Base-by-base conservation (phyloP, 176 grass and related monocot species). In the Eleusine coracana region DNA sequence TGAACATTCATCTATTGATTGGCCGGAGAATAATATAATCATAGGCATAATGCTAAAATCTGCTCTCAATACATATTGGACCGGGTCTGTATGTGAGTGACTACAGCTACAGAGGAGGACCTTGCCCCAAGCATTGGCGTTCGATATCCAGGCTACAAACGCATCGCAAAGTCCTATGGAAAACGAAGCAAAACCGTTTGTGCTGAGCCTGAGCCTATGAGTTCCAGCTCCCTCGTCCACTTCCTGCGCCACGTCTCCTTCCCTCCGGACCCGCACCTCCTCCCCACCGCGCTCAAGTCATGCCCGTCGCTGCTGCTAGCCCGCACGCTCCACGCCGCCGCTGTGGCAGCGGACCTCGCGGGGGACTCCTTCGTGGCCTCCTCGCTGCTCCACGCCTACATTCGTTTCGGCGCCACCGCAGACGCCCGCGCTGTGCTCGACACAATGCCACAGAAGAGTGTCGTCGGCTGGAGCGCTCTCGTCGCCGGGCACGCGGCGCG, bases 211-310 rank as follows among this genome's bases (percentile, higher is more conserved):
- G 50, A 8, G 31, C 3, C 18, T 37, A 87, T 87, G 86, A 18
- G 11, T 7, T 38, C 77, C 28, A 71, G 18, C 36, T 21, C 87
- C 31, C 62, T 94, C 17, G 42, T 78, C 50, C 37, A 83, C 44
- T 90, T 85, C 82, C 86, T 95, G 59, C 82, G 88, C 41, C 84
- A 88, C 66, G 82, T 95, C 73, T 76, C 82, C 75, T 79, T 88
- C 80, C 85, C 93, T 1, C 85, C 85, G 50, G 85, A 92, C 68
- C 79, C 85, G 36, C 89, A 84, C 74, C 70, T 90, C 79, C 82
- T 95, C 38, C 90, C 93, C 79, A 76, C 87, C 56, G 82, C 87
- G 15, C 64, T 95, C 85, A 95, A 92, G 71, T 88, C 90, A 84
- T 92, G 90, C 85, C 79, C 74, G 17, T 56, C 87, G 27, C 70